These are phyloP conservation scores for Allium fistulosum DNA, from an alignment of 106 monocot species.

Conservation along the genomic window DNA sequence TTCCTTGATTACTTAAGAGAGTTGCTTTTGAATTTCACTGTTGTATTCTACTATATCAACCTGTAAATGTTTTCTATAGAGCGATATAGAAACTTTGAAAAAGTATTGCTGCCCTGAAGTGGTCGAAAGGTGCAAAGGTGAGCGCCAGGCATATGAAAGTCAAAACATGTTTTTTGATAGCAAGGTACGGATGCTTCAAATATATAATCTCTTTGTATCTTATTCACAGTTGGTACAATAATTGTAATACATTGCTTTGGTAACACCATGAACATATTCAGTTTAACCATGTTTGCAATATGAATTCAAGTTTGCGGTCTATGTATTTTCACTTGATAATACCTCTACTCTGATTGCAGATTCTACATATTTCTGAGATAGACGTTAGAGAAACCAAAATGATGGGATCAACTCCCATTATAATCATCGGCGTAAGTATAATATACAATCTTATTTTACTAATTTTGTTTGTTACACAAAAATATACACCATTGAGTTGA, in stretches of 20 bases:
- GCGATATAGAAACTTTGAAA: conserved; percentile 74
- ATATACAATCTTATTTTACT: not conserved
- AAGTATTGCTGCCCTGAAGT: conserved; percentile 76
- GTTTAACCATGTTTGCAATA: too few relatives aligned
- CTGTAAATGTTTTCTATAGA: conserved; percentile 21
- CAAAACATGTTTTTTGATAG: conserved; percentile 81
- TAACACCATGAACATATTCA: too few relatives aligned
- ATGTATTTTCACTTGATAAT: too few relatives aligned
- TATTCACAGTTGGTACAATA: not conserved
- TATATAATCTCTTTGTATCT: not conserved
- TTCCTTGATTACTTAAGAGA: too few relatives aligned
- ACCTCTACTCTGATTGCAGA: conserved; percentile 31
- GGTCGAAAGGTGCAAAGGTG: conserved; percentile 89
- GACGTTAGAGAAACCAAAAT: conserved; percentile 93
- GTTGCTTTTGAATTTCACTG: too few relatives aligned
- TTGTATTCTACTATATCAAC: too few relatives aligned
- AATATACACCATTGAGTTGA: not conserved
- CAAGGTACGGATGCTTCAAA: conserved; percentile 43
- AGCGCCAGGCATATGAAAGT: conserved; percentile 61
- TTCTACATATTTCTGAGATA: conserved; percentile 89
- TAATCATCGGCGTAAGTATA: conserved; percentile 64
- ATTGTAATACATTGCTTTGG: not conserved
- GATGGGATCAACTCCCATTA: conserved; percentile 89
- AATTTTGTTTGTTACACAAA: not conserved
- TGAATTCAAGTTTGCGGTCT: too few relatives aligned